These are phyloP conservation scores for Kuraishia piskuri DNA, from an alignment of 805 yeast species.

Conservation along the genomic window DNA sequence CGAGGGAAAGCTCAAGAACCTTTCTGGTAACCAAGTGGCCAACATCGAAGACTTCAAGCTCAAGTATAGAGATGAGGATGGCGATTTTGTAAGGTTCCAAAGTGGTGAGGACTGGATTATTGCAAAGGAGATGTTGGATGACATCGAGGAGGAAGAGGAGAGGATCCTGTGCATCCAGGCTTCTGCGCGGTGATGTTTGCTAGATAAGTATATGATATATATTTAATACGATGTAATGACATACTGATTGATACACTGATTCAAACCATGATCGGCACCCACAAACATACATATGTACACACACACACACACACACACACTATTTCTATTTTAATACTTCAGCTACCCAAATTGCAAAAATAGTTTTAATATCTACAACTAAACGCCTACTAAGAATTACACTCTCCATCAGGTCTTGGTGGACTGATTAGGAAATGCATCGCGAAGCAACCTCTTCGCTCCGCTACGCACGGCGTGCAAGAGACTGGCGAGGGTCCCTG, in stretches of 20 bases:
- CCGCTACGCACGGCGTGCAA: neutral
- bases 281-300: neutral
- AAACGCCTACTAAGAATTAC: too few species aligned
- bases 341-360: too few species aligned
- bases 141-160: conserved; percentile 36
- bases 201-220: too few species aligned
- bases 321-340: too few species aligned
- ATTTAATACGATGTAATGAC: neutral
- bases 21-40: conserved; percentile 22
- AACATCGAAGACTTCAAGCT: conserved; percentile 56
- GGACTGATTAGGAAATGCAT: neutral
- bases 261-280: neutral
- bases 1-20: conserved; percentile 38
- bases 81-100: conserved; percentile 80
- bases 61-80: conserved; percentile 90
- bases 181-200: neutral
- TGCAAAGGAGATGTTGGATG: conserved; percentile 64
- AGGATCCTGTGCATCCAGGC: conserved; percentile 16
- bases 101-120: conserved; percentile 83
- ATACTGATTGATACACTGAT: neutral
- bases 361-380: too few species aligned
- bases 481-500: too few species aligned
- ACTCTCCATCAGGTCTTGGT: too few species aligned
- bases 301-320: too few species aligned
- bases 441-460: neutral